These are phyloP conservation scores for Nothomitra cinnamomea DNA, from an alignment of 2,329 filamentous ascomycete species.

Conservation along the genomic window DNA sequence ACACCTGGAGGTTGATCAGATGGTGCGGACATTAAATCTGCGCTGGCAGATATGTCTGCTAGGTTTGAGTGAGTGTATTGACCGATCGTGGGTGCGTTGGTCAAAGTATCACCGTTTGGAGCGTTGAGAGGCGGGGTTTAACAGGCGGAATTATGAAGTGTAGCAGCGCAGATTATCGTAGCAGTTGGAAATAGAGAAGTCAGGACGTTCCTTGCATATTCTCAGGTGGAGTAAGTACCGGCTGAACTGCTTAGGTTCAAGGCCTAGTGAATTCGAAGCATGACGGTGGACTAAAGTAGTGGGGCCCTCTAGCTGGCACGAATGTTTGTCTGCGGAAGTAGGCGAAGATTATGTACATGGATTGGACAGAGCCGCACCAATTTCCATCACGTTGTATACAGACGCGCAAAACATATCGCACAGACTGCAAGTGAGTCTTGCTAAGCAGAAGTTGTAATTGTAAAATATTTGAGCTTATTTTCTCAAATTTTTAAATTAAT, in stretches of 20 bases:
- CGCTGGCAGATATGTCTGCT: background rate
- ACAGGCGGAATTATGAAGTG: background rate
- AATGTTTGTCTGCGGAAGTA: background rate
- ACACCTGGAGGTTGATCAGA: background rate
- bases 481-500: too few species aligned
- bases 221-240: background rate
- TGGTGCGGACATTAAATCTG: background rate
- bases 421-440: too few species aligned
- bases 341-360: background rate
- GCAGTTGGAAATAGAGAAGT: background rate
- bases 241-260: background rate
- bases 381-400: too few species aligned
- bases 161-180: background rate
- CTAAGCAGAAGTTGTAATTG: too few species aligned
- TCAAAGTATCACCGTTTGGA: slow-evolving; percentile 4
- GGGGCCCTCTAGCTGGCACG: background rate
- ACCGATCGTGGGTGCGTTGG: slow-evolving; percentile 2
- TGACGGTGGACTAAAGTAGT: background rate
- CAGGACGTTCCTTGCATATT: background rate
- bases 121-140: background rate
- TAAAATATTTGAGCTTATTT: too few species aligned
- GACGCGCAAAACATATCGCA: too few species aligned
- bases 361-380: background rate
- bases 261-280: background rate
- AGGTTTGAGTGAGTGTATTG: background rate